Evolutionary conservation across 2,329 filamentous ascomycete species (phyloP).

Genomic region (Fusarium liriodendri): DNA sequence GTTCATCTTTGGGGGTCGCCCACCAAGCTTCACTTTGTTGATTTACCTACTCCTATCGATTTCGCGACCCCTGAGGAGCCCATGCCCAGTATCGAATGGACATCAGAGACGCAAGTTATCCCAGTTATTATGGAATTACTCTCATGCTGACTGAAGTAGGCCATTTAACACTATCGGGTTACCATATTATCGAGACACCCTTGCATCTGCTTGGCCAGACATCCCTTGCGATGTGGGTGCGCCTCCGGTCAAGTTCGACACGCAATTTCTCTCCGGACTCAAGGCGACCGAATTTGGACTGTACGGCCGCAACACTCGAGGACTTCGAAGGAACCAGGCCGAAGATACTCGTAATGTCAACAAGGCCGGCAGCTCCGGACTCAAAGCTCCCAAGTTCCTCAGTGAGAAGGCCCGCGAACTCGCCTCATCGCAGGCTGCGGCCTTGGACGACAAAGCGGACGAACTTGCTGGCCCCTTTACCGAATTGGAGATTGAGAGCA

Average conservation of each 20-base stretch:
- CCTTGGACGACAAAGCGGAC: conserved; percentile 57
- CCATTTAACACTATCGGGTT: conserved; percentile 89
- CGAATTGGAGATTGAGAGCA: conserved; percentile 77
- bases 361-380: conserved; percentile 68
- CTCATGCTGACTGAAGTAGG: conserved; percentile 51
- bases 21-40: conserved; percentile 86
- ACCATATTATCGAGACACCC: conserved; percentile 89
- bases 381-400: conserved; percentile 87
- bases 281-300: conserved; percentile 80
- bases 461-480: conserved; percentile 75
- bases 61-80: conserved; percentile 76
- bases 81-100: conserved; percentile 73
- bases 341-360: conserved; percentile 78
- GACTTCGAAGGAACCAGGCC: conserved; percentile 81
- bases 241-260: conserved; percentile 80
- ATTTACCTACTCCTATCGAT: conserved; percentile 81
- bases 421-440: conserved; percentile 56
- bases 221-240: conserved; percentile 87
- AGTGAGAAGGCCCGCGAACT: conserved; percentile 89
- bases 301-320: conserved; percentile 81
- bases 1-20: conserved; percentile 92
- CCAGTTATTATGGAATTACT: no score
- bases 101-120: conserved; percentile 71
- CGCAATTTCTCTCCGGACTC: conserved; percentile 74
- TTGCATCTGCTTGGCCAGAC: conserved; percentile 93